A percentile compares a stretch with the other conserved stretches of the same genome.
Conservation (phyloP, 1,139 yeast species). For the Suhomyces bokatorum region DNA sequence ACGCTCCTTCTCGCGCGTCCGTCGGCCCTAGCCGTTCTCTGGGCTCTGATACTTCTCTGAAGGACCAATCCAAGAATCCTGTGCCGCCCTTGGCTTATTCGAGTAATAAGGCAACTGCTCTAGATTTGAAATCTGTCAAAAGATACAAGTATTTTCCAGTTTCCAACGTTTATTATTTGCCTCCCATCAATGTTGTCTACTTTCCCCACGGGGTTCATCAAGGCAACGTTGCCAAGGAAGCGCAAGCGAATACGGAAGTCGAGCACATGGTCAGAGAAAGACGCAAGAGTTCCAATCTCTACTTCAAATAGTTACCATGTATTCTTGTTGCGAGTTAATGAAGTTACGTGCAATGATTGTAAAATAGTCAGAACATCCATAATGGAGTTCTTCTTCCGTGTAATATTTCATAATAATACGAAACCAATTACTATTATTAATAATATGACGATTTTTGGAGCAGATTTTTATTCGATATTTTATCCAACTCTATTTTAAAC, state of each 20-base stretch:
- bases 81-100: slow-evolving; percentile 13
- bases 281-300: slow-evolving; percentile 20
- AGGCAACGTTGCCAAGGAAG: slow-evolving; percentile 7
- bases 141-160: slow-evolving; percentile 57
- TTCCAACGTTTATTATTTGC: slow-evolving; percentile 55
- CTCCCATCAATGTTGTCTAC: slow-evolving; percentile 61
- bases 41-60: not conserved
- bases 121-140: slow-evolving; percentile 19
- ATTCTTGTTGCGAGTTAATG: not conserved
- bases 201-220: slow-evolving; percentile 58
- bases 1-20: not conserved
- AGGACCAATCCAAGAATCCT: slow-evolving; percentile 2
- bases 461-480: no score
- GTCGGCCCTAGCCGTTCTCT: not conserved
- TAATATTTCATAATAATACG: not conserved
- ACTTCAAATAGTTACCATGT: slow-evolving; percentile 14
- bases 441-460: no score
- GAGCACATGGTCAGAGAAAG: slow-evolving; percentile 14
- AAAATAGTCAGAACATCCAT: not conserved
- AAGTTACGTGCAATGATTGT: slow-evolving; percentile 1
- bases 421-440: not conserved
- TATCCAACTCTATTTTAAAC: no score
- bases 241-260: slow-evolving; percentile 6
- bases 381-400: no score
- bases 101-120: slow-evolving; percentile 9